Evolutionary conservation across 2,329 filamentous ascomycete genomes (phyloP).

Genomic region (Aspergillus proliferans): DNA sequence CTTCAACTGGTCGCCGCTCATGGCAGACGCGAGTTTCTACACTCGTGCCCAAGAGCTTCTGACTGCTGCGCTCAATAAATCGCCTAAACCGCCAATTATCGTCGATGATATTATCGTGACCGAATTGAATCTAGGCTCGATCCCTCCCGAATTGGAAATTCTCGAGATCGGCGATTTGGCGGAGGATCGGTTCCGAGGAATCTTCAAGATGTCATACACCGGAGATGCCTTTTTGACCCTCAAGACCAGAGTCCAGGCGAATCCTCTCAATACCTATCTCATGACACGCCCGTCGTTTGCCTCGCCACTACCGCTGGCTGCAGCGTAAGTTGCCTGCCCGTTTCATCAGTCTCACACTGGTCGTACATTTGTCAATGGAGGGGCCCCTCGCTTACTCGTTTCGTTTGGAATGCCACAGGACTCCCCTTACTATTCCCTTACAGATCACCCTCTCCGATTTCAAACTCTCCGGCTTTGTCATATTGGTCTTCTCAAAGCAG

Average conservation of each 20-base stretch:
- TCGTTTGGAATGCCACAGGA: slow-evolving; percentile 34
- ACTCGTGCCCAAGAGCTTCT: slow-evolving; percentile 87
- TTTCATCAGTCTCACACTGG: background rate
- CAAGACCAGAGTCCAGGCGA: slow-evolving; percentile 94
- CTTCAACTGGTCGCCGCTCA: slow-evolving; percentile 99
- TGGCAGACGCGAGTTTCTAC: slow-evolving; percentile 88
- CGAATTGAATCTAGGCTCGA: slow-evolving; percentile 91
- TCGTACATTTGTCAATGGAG: background rate
- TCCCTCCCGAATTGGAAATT: slow-evolving; percentile 92
- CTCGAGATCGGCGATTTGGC: slow-evolving; percentile 95
- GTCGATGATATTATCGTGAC: slow-evolving; percentile 98
- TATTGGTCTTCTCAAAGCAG: slow-evolving; percentile 93
- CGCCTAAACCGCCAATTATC: slow-evolving; percentile 95
- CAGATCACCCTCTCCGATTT: slow-evolving; percentile 96
- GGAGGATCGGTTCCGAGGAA: slow-evolving; percentile 92
- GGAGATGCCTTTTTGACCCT: slow-evolving; percentile 93
- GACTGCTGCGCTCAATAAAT: slow-evolving; percentile 93
- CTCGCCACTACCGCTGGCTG: slow-evolving; percentile 84
- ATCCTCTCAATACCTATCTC: slow-evolving; percentile 92
- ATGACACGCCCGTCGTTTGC: slow-evolving; percentile 87
- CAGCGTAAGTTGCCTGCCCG: slow-evolving; percentile 47
- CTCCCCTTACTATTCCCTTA: slow-evolving; percentile 90
- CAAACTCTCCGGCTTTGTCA: slow-evolving; percentile 92
- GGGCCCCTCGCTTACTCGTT: slow-evolving; percentile 2
- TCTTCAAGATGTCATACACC: slow-evolving; percentile 98